Evolutionary conservation across 495 filamentous ascomycete species (phyloP).

Genomic region (Pseudevernia furfuracea): DNA sequence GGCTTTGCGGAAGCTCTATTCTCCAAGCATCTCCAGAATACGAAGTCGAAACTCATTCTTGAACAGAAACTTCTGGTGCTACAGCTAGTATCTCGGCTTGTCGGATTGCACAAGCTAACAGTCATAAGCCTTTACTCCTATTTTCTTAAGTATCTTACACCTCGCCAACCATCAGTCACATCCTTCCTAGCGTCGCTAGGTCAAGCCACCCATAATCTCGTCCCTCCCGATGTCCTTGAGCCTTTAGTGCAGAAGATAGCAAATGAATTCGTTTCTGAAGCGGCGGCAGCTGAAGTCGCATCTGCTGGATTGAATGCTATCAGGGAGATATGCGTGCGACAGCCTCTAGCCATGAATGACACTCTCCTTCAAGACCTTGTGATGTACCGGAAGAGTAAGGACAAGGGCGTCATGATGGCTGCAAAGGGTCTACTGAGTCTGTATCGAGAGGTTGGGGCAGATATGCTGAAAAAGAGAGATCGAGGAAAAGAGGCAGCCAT

Average conservation of each 20-base stretch:
- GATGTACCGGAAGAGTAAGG: constrained; percentile 92
- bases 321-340: constrained; percentile 82
- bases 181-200: constrained; percentile 90
- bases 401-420: constrained; percentile 97
- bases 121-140: constrained; percentile 81
- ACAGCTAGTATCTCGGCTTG: constrained; percentile 80
- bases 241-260: constrained; percentile 91
- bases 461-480: constrained; percentile 83
- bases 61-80: constrained; percentile 84
- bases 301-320: constrained; percentile 92
- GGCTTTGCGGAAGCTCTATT: constrained; percentile 89
- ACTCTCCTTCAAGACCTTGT: constrained; percentile 94
- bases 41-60: constrained; percentile 77
- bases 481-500: constrained; percentile 91
- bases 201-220: constrained; percentile 81
- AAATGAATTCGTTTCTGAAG: constrained; percentile 96
- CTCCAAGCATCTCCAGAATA: constrained; percentile 79
- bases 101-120: constrained; percentile 86
- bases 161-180: constrained; percentile 85
- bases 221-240: constrained; percentile 89
- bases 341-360: constrained; percentile 91
- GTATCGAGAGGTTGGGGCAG: constrained; percentile 81
- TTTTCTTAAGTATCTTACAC: constrained; percentile 77
- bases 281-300: constrained; percentile 80
- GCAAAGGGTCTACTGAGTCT: constrained; percentile 82